Conservation (phyloP, 495 filamentous ascomycete genomes). For the Eremomyces bilateralis region DNA sequence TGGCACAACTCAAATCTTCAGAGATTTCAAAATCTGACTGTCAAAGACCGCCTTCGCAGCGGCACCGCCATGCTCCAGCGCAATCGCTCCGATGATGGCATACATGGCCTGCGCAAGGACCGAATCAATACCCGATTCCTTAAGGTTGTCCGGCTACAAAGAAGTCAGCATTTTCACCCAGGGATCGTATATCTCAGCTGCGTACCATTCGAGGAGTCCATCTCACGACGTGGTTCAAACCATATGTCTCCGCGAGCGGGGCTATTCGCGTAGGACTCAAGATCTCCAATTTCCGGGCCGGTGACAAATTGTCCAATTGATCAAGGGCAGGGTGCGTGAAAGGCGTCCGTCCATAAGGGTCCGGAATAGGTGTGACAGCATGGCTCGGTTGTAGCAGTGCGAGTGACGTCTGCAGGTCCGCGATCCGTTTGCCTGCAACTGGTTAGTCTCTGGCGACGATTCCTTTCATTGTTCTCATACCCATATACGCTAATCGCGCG, state of each 20-base stretch:
- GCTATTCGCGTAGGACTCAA: slow-evolving; percentile 37
- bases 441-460: slow-evolving; percentile 1
- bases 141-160: slow-evolving; percentile 46
- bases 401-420: slow-evolving; percentile 56
- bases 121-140: slow-evolving; percentile 43
- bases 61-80: slow-evolving; percentile 64
- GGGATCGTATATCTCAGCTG: slow-evolving; percentile 1
- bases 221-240: slow-evolving; percentile 49
- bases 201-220: slow-evolving; percentile 73
- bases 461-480: slow-evolving; percentile 26
- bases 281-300: slow-evolving; percentile 30
- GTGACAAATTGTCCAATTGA: slow-evolving; percentile 44
- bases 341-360: slow-evolving; percentile 34
- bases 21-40: too few relatives aligned
- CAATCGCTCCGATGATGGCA: slow-evolving; percentile 70
- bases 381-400: slow-evolving; percentile 34
- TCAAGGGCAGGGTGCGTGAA: slow-evolving; percentile 54
- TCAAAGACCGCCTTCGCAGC: too few relatives aligned
- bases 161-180: background rate
- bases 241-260: slow-evolving; percentile 42
- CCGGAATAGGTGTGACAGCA: slow-evolving; percentile 11
- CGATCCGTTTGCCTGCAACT: slow-evolving; percentile 49
- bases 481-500: slow-evolving; percentile 73
- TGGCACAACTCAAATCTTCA: too few relatives aligned
- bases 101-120: slow-evolving; percentile 59